Evolutionary conservation across 2,329 filamentous ascomycete genomes (phyloP), one percentile per base, ranked within the genome.

Genomic region (Neophaeococcomyces aloes): DNA sequence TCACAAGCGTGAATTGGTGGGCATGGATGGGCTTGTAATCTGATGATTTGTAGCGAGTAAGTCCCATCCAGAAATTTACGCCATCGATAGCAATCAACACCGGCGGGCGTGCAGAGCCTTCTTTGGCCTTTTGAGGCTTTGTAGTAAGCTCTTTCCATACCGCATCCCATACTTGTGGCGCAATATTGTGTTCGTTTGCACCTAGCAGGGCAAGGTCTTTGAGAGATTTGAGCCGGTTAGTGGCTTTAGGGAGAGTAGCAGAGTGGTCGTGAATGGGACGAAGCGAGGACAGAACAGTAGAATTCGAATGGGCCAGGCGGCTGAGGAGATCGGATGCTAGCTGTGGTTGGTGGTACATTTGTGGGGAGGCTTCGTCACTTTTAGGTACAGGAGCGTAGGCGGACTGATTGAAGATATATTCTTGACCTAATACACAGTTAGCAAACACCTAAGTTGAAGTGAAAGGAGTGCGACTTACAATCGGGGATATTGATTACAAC

Each of bases 401-500:
- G 31, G 85, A 93, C 57, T 82, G 75, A 38, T 79, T 86, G 51
- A 81, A 84, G 51, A 82, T 81, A 37, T 95, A 69, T 44, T 94
- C 88, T 58, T 88, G 81, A 43, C 78, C 89, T 86, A 49, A 14
- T 38, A 34, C 17, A 25, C 21, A 10, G 29, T 14, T 23, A 44
- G 21, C 17, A 39, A 30, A 39, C 5, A 18, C 36, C 13, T 29
- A 19, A 19, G 14, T 31, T n/a, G 25, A 4, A 27, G 7, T 18
- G n/a, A n/a, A 21, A 27, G 27, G n/a, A 18, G 23, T 5, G 5
- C 37, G 3, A 57, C 72, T 56, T 70, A 93, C 88, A 83, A 67
- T 98, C 87, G 29, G 91, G 88, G 40, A 96, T 74, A 58, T 85
- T 82, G 46, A 98, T 73, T 36, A 96, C 87, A 34, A 94, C 72